Evolutionary conservation across 2,329 filamentous ascomycete species (phyloP), one percentile per base, ranked within the genome.

Genomic region (Blastomyces gilchristii): DNA sequence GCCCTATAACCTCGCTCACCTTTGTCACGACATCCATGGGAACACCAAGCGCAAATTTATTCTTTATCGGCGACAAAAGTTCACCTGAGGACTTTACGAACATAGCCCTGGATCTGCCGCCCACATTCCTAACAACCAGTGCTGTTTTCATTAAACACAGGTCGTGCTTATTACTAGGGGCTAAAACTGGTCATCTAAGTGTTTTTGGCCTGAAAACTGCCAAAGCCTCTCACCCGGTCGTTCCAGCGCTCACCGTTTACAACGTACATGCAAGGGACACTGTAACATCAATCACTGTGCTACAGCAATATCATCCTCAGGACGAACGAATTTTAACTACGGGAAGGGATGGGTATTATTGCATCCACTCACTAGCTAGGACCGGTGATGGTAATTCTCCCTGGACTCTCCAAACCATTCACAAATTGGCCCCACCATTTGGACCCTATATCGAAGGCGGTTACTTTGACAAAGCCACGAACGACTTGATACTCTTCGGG

Each of bases 381-480:
- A 12, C 58, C 14, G 57, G 64, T 39, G 28, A 64, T 34, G 37
- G 61, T 41, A 56, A 81, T 69, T 73, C 71, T 45, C 45, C 67
- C 5, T 61, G 72, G 2, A 62, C 66, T 2, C 66, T 85, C 1
- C 67, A 74, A 12, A 79, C 88, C 0, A 76, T 89, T 5, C 90
- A 96, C 73, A 84, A 87, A 67, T 83, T 87, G 0, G 78, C 80
- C 2, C 83, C 89, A 1, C 86, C 89, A 0, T 85, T 95, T 53
- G 89, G 88, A 0, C 86, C 88, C 0, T 85, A 90, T 68, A 82
- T 97, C 47, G 90, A 95, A 73, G 86, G 87, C 0, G 82, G 87
- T 0, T 87, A 84, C 76, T 83, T 93, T 64, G 71, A 80, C 50
- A 68, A 69, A 68, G 63, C 69, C 0, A 73, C 73, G 0, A 73